phyloP scores from a whole-genome alignment of 768 basidiomycete species.

The Solioccasus polychromus region DNA sequence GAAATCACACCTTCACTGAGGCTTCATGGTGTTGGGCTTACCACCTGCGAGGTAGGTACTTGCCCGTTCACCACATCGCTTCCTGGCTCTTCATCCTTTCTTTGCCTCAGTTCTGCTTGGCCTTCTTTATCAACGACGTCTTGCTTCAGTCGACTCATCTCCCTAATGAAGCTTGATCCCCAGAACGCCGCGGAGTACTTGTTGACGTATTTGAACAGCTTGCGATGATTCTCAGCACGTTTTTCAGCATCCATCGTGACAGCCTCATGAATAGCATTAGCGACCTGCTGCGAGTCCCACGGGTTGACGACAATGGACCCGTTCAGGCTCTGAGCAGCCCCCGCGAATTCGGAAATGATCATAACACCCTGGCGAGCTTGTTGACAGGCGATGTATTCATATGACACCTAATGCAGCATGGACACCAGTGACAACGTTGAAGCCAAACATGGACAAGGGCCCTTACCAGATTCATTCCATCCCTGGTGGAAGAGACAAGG shows the following conservation, averaged over 20 bases:
- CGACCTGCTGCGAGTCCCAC: slow-evolving; percentile 98
- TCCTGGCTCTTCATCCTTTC: slow-evolving; percentile 37
- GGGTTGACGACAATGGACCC: slow-evolving; percentile 98
- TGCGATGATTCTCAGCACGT: slow-evolving; percentile 90
- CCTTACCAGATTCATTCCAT: slow-evolving; percentile 97
- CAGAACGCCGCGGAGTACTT: slow-evolving; percentile 93
- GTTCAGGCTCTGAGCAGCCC: slow-evolving; percentile 93
- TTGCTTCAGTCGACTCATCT: slow-evolving; percentile 65
- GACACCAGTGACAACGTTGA: slow-evolving; percentile 9
- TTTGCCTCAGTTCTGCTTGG: slow-evolving; percentile 33
- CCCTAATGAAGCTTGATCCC: slow-evolving; percentile 87
- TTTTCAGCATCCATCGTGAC: slow-evolving; percentile 82
- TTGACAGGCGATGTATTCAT: slow-evolving; percentile 97
- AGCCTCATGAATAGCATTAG: slow-evolving; percentile 94
- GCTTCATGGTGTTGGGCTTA: slow-evolving; percentile 34
- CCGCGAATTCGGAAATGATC: slow-evolving; percentile 98
- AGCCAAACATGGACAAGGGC: slow-evolving; percentile 1
- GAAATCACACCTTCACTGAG: slow-evolving; percentile 30
- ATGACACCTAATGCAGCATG: slow-evolving; percentile 72
- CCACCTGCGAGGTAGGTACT: slow-evolving; percentile 33
- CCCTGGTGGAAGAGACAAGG: slow-evolving; percentile 89
- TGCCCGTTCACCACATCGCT: slow-evolving; percentile 40
- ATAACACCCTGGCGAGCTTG: slow-evolving; percentile 90
- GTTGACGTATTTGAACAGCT: slow-evolving; percentile 94
- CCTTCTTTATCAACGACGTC: slow-evolving; percentile 35